Base-by-base conservation (phyloP, 805 yeast species). In the Metschnikowia borealis region DNA sequence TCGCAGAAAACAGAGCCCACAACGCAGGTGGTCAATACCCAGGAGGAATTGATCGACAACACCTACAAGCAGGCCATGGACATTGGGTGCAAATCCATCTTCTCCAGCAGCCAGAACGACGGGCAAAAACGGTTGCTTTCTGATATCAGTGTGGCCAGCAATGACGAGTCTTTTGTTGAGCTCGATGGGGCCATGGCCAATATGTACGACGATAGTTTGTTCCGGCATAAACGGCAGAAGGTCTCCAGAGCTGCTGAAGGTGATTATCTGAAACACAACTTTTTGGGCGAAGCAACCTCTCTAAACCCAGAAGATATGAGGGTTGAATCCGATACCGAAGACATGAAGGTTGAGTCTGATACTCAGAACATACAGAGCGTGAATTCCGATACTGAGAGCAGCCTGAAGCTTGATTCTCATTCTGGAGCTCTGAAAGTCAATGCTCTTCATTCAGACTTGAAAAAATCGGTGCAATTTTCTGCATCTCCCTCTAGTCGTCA, bases 21-120 rank as follows among this genome's bases (percentile, higher is more conserved):
- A n/a, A 59, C 67, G 6, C 75, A 73, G 50, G 77, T 73, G 33
- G 48, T 57, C 35, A 65, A 64, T 38, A 65, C 69, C 6, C 69
- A 65, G 46, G 68, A 64, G 39, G 62, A 57, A 32, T 37, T 52
- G 29, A 50, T 51, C 23, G 55, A 54, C 18, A 38, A 37, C 6
- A 49, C 40, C 10, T 32, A 38, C 8, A 44, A 38, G 7, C 31
- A 37, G n/a, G 34, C 48, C 7, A 55, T 52, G 35, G 59, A 54
- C 49, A 48, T 57, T 5, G 50, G 51, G 6, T 44, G 47, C 23
- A 54, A 49, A 23, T 54, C 62, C 8, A 49, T 59, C 3, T 56
- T 46, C 42, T 60, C 63, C 20, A 60, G 62, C 50, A 60, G 63
- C 43, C 65, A 60, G 35, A 34, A 47, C 26, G 51, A 51, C 6